Conservation (phyloP, 2,329 filamentous ascomycete genomes). For the Colletotrichum caudatum region DNA sequence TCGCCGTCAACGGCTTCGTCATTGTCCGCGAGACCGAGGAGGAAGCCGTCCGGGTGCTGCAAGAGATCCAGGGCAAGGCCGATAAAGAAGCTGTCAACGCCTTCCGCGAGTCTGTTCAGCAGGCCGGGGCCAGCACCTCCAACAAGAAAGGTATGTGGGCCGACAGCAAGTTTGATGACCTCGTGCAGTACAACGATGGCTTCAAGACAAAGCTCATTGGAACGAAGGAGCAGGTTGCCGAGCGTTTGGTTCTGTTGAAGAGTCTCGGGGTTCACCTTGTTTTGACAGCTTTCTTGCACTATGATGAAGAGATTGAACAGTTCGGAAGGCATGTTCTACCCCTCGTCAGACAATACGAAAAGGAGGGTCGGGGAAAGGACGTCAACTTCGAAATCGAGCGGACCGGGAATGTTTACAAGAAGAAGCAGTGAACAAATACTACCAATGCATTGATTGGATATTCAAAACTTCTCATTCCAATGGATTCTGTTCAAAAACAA, state of each 20-base stretch:
- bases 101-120: slow-evolving; percentile 61
- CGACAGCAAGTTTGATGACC: slow-evolving; percentile 62
- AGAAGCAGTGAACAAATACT: background rate
- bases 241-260: slow-evolving; percentile 62
- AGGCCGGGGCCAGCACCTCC: slow-evolving; percentile 60
- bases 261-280: slow-evolving; percentile 57
- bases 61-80: slow-evolving; percentile 66
- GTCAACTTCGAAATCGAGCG: slow-evolving; percentile 58
- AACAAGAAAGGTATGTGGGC: slow-evolving; percentile 67
- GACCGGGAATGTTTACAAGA: slow-evolving; percentile 61
- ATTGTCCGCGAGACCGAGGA: slow-evolving; percentile 63
- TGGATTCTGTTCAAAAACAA: background rate
- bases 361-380: slow-evolving; percentile 60
- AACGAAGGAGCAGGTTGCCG: slow-evolving; percentile 63
- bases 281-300: slow-evolving; percentile 63
- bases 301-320: slow-evolving; percentile 63
- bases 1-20: slow-evolving; percentile 63
- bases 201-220: slow-evolving; percentile 68
- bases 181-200: slow-evolving; percentile 67
- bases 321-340: slow-evolving; percentile 62
- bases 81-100: slow-evolving; percentile 62
- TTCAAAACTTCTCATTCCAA: background rate
- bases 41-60: slow-evolving; percentile 61
- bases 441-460: too few relatives aligned
- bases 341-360: slow-evolving; percentile 61